A percentile compares a stretch with the other conserved stretches of the same genome.
Evolutionary conservation across 768 basidiomycete species (phyloP).

Genomic region (Gyrodon lividus): DNA sequence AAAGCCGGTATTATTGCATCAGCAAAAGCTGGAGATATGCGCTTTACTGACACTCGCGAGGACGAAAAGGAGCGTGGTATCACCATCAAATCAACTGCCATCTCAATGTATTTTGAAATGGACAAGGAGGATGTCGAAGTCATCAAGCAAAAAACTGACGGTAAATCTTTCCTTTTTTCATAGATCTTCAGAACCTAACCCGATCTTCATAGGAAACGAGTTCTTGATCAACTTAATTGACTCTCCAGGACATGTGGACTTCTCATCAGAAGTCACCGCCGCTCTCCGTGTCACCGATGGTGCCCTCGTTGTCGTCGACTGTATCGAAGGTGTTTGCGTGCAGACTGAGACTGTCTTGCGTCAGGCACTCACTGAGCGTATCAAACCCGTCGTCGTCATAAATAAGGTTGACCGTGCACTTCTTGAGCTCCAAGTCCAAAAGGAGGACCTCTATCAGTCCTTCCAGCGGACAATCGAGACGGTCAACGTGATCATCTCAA

Average conservation of each 20-base stretch:
- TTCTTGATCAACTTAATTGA: constrained; percentile 99
- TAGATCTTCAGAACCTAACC: constrained; percentile 1
- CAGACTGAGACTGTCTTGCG: constrained; percentile 99
- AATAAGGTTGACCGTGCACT: constrained; percentile 99
- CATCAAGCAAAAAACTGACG: constrained; percentile 93
- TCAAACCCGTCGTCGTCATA: constrained; percentile 99
- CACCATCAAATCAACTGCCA: constrained; percentile 99
- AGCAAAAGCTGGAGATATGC: constrained; percentile 93
- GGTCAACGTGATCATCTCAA: constrained; percentile 98
- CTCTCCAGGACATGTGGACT: constrained; percentile 99
- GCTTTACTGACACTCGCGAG: constrained; percentile 94
- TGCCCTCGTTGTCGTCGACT: constrained; percentile 99
- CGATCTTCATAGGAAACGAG: constrained; percentile 61
- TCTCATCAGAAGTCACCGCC: constrained; percentile 99
- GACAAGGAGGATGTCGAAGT: constrained; percentile 80
- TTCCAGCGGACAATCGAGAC: constrained; percentile 97
- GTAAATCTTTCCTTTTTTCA: constrained; percentile 41
- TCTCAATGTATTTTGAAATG: constrained; percentile 99
- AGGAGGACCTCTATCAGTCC: constrained; percentile 96
- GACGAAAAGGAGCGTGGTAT: constrained; percentile 99
- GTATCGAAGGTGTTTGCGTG: constrained; percentile 99
- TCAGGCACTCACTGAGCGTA: constrained; percentile 95
- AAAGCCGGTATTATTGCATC: constrained; percentile 99
- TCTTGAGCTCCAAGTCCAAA: constrained; percentile 95
- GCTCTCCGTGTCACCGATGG: constrained; percentile 99